Evolutionary conservation across 768 basidiomycete species (phyloP), one percentile per base, ranked within the genome.

Genomic region (Kwoniella sp.): DNA sequence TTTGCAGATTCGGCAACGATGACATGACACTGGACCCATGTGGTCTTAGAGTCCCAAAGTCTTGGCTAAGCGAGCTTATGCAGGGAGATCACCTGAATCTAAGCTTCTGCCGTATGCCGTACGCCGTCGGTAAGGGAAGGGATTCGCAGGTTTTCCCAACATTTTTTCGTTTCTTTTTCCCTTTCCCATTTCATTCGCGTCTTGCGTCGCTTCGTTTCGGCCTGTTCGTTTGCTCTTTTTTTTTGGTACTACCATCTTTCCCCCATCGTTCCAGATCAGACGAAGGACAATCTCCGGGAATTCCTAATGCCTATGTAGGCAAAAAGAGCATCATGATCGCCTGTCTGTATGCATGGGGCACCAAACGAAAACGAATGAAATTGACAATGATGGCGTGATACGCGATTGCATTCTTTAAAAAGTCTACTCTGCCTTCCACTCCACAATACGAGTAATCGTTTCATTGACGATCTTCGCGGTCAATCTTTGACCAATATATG

Each of bases 51-150:
- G 13, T 33, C 13, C 33, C 48, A 49, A 49, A 49, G 48, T 49
- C 48, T 49, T 49, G 48, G 48, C 48, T 49, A 49, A 49, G 48
- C 48, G 48, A 49, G 48, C 48, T n/a, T 6, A 5, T 5, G 33
- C 33, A n/a, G n/a, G n/a, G n/a, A 33, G 33, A 5, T 33, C 33
- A 5, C 13, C 5, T 33, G 33, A 33, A 13, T 5, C 13, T 6
- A 6, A 33, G 13, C 33, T 13, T 33, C 33, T 33, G 33, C 33
- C 33, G 13, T 33, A 44, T 10, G 40, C 17, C 8, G 40, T 44
- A 33, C 13, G 33, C 33, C 33, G 33, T 44, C 40, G 40, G 40
- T 44, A 44, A 6, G 33, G 33, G 7, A 33, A 33, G n/a, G n/a
- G n/a, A n/a, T n/a, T n/a, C n/a, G n/a, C n/a, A n/a, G n/a, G n/a